Evolutionary conservation across 169 alveolate species (phyloP).

Genomic region (Condylostoma magnum): DNA sequence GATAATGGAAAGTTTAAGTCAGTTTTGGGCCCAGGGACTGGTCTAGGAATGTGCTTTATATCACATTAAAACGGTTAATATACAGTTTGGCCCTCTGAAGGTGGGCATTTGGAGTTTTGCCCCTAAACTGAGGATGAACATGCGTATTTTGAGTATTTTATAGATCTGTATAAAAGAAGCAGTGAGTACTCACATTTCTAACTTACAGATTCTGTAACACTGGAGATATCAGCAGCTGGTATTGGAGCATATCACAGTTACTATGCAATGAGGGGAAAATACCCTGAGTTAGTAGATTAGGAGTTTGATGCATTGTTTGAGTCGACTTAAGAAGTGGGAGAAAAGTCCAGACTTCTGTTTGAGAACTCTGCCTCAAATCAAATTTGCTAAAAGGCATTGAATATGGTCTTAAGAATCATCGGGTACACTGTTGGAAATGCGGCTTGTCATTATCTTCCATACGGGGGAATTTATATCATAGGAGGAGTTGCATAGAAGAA

Average conservation of each 20-base stretch:
- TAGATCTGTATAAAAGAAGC: background rate
- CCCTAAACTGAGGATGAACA: constrained; percentile 4
- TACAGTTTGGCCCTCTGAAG: constrained; percentile 28
- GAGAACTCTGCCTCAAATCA: no score
- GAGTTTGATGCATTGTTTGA: constrained; percentile 17
- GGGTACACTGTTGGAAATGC: constrained; percentile 10
- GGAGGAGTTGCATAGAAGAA: constrained; percentile 22
- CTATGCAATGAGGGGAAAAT: background rate
- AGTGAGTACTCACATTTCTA: background rate
- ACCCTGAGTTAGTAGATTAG: constrained; percentile 2
- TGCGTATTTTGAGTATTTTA: background rate
- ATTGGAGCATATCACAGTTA: constrained; percentile 21
- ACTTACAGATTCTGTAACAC: background rate
- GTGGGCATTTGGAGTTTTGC: constrained; percentile 30
- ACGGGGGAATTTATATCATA: constrained; percentile 22
- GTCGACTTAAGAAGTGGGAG: no score
- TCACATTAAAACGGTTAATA: background rate
- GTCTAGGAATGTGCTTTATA: constrained; percentile 11
- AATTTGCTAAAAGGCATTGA: background rate
- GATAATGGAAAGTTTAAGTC: background rate
- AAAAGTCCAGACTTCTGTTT: no score
- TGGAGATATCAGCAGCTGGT: constrained; percentile 16
- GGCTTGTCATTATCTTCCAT: background rate
- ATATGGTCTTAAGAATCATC: constrained; percentile 1
- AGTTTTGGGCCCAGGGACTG: constrained; percentile 33